Conservation (phyloP, 306 rosid species). For the Acacia confusa region DNA sequence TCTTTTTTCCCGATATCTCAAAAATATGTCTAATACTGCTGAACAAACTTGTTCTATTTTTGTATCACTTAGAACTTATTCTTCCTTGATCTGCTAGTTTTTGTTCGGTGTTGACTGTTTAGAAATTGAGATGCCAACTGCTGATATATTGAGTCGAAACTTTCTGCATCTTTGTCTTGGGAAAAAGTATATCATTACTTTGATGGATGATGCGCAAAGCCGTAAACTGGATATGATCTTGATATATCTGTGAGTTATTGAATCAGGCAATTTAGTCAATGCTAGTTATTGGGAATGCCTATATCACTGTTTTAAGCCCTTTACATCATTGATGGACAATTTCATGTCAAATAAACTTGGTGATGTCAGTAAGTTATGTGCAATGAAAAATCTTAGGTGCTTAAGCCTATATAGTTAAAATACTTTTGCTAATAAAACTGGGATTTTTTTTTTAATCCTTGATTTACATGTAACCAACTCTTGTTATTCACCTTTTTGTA, state of each 20-base stretch:
- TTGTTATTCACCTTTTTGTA: neutral
- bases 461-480: neutral
- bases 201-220: neutral
- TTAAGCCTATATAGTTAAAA: neutral
- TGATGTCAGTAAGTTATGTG: neutral
- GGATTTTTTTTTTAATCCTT: neutral
- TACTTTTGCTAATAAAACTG: neutral
- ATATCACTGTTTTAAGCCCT: neutral
- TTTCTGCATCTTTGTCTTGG: neutral
- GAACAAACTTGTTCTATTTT: neutral
- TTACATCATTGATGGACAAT: neutral
- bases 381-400: neutral
- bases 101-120: neutral
- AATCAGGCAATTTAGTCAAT: neutral
- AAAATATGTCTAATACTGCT: neutral
- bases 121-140: neutral
- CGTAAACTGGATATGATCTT: slow-evolving; percentile 6
- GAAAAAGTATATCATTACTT: neutral
- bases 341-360: neutral
- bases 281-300: neutral
- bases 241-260: neutral
- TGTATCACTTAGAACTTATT: neutral
- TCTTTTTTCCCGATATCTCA: neutral
- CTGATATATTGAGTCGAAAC: slow-evolving; percentile 1
- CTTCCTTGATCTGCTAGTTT: neutral